These are phyloP conservation scores for Penicillium samsonianum DNA, from an alignment of 495 filamentous ascomycete genomes.

Conservation along the genomic window DNA sequence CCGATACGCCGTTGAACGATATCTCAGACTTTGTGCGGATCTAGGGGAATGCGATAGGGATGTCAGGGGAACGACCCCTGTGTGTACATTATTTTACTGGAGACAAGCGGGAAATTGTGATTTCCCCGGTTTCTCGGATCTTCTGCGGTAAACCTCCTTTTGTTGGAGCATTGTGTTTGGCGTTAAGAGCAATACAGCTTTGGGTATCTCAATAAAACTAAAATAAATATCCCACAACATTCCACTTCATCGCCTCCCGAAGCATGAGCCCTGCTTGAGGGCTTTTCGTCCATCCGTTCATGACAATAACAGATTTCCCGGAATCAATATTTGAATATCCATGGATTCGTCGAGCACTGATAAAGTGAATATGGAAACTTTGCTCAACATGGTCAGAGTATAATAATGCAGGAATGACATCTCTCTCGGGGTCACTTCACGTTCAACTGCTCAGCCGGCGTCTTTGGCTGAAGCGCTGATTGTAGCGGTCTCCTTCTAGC, in stretches of 20 bases:
- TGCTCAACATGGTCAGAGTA: background rate
- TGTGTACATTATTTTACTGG: slow-evolving; percentile 34
- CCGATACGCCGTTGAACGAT: slow-evolving; percentile 1
- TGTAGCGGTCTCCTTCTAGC: slow-evolving; percentile 36
- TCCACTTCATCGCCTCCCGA: slow-evolving; percentile 7
- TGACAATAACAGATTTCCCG: background rate
- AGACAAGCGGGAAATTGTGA: slow-evolving; percentile 5
- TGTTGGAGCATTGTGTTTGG: slow-evolving; percentile 35
- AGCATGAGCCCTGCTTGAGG: background rate
- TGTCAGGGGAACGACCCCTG: slow-evolving; percentile 8
- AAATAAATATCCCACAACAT: slow-evolving; percentile 21
- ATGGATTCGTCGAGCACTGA: background rate
- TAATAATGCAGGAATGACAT: background rate
- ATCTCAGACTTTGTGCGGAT: background rate
- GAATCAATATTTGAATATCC: background rate
- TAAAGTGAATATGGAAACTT: background rate
- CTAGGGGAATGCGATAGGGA: slow-evolving; percentile 1
- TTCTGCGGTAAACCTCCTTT: slow-evolving; percentile 19
- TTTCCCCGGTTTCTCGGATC: slow-evolving; percentile 13
- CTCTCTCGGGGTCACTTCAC: background rate
- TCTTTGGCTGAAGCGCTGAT: slow-evolving; percentile 36
- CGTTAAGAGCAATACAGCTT: slow-evolving; percentile 30
- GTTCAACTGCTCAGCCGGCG: slow-evolving; percentile 7
- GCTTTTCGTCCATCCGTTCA: background rate
- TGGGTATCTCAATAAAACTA: slow-evolving; percentile 33